phyloP scores from a whole-genome alignment of 2,329 filamentous ascomycete species.

The Lomentospora prolificans region DNA sequence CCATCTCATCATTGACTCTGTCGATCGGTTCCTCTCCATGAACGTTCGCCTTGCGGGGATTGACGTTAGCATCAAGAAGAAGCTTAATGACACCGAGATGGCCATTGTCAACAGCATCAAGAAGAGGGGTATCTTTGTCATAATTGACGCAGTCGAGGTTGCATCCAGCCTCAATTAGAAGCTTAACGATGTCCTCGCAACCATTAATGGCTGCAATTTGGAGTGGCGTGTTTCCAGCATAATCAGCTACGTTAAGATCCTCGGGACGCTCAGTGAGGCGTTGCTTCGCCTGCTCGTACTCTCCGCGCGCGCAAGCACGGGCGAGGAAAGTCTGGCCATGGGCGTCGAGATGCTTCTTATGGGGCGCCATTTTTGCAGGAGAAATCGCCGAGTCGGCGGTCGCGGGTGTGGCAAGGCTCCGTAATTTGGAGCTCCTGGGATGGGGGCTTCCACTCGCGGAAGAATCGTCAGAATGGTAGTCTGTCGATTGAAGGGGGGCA shows the following conservation, averaged over 20 bases:
- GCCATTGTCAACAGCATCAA: conserved; percentile 94
- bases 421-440: conserved; percentile 47
- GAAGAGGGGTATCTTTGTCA: conserved; percentile 83
- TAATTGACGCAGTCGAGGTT: conserved; percentile 70
- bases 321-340: conserved; percentile 86
- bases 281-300: conserved; percentile 67
- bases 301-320: conserved; percentile 79
- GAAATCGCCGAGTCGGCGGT: conserved; percentile 53
- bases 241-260: conserved; percentile 81
- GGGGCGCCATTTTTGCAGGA: conserved; percentile 56
- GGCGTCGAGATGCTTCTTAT: conserved; percentile 83
- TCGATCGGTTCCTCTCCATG: conserved; percentile 88
- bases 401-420: conserved; percentile 44
- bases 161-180: conserved; percentile 76
- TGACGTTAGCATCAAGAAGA: conserved; percentile 76
- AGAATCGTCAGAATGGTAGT: conserved; percentile 60
- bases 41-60: conserved; percentile 84
- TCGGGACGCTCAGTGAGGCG: conserved; percentile 71
- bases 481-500: conserved; percentile 50
- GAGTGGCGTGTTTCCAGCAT: conserved; percentile 90
- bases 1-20: conserved; percentile 62
- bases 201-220: conserved; percentile 89
- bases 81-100: conserved; percentile 82
- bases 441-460: conserved; percentile 51
- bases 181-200: conserved; percentile 75